These are phyloP conservation scores for Aquilaria malaccensis DNA, from an alignment of 345 rosid species.

Conservation along the genomic window DNA sequence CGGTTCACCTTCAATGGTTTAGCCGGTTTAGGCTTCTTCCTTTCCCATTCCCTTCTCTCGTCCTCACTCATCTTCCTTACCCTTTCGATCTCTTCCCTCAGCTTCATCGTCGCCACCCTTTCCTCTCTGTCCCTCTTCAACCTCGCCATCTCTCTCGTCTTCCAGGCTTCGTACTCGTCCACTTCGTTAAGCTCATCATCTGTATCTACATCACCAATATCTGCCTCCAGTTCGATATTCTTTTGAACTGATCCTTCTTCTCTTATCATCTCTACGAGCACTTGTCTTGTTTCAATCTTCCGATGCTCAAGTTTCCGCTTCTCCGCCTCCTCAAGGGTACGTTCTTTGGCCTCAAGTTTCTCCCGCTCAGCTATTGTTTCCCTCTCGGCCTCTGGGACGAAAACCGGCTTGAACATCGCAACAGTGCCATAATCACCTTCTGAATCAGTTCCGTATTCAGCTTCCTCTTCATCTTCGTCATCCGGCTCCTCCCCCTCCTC, in stretches of 20 bases:
- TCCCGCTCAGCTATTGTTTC: constrained; percentile 72
- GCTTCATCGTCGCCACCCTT: constrained; percentile 60
- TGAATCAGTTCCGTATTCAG: constrained; percentile 73
- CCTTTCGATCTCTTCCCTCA: constrained; percentile 69
- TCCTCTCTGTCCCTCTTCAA: constrained; percentile 66
- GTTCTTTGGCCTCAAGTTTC: constrained; percentile 56
- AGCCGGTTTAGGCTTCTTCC: constrained; percentile 62
- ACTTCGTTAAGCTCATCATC: constrained; percentile 76
- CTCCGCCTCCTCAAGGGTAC: constrained; percentile 49
- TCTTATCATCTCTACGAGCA: constrained; percentile 58
- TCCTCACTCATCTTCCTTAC: constrained; percentile 78
- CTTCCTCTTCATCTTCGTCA: constrained; percentile 60
- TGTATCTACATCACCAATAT: constrained; percentile 66
- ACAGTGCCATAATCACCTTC: constrained; percentile 57
- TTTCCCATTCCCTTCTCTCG: constrained; percentile 79
- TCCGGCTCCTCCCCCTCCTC: constrained; percentile 38
- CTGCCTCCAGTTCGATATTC: constrained; percentile 53
- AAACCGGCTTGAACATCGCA: constrained; percentile 62
- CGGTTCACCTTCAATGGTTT: constrained; percentile 53
- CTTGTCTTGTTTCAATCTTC: constrained; percentile 53
- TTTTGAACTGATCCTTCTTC: constrained; percentile 58
- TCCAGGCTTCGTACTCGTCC: constrained; percentile 76
- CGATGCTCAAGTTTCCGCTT: constrained; percentile 55
- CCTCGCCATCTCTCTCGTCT: constrained; percentile 74
- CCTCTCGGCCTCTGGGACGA: constrained; percentile 63